Evolutionary conservation across 1,139 yeast genomes (phyloP).

Genomic region (Saccharomyces hybrid): DNA sequence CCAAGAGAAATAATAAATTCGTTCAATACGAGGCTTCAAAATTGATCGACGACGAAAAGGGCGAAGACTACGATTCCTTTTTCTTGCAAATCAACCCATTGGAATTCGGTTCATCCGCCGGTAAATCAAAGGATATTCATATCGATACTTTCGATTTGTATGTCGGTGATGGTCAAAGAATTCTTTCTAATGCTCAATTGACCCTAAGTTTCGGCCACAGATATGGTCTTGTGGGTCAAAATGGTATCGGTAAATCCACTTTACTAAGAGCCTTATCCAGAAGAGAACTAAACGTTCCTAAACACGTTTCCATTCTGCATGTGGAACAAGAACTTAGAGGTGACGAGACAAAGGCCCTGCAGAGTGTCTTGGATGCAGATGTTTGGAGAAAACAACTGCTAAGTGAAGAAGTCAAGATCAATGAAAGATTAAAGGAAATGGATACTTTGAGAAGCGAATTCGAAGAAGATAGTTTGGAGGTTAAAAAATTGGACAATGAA

Average conservation of each 20-base stretch:
- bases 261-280: slow-evolving; percentile 81
- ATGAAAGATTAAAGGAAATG: slow-evolving; percentile 66
- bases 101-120: slow-evolving; percentile 84
- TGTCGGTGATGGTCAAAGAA: slow-evolving; percentile 93
- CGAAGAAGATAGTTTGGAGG: slow-evolving; percentile 78
- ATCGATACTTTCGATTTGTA: slow-evolving; percentile 86
- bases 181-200: slow-evolving; percentile 78
- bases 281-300: slow-evolving; percentile 89
- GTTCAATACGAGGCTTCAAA: slow-evolving; percentile 89
- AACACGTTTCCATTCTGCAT: slow-evolving; percentile 88
- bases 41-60: slow-evolving; percentile 53
- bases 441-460: slow-evolving; percentile 61
- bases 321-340: slow-evolving; percentile 97
- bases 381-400: slow-evolving; percentile 94
- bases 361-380: slow-evolving; percentile 94
- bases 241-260: slow-evolving; percentile 99
- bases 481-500: slow-evolving; percentile 77
- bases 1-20: slow-evolving; percentile 81
- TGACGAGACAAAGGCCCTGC: slow-evolving; percentile 83
- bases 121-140: slow-evolving; percentile 91
- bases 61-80: slow-evolving; percentile 84
- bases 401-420: slow-evolving; percentile 65
- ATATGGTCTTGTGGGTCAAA: slow-evolving; percentile 95
- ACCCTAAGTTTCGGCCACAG: slow-evolving; percentile 88
- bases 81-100: slow-evolving; percentile 91